These are phyloP conservation scores for Colletotrichum tofieldiae DNA, from an alignment of 2,329 filamentous ascomycete species.

Conservation along the genomic window DNA sequence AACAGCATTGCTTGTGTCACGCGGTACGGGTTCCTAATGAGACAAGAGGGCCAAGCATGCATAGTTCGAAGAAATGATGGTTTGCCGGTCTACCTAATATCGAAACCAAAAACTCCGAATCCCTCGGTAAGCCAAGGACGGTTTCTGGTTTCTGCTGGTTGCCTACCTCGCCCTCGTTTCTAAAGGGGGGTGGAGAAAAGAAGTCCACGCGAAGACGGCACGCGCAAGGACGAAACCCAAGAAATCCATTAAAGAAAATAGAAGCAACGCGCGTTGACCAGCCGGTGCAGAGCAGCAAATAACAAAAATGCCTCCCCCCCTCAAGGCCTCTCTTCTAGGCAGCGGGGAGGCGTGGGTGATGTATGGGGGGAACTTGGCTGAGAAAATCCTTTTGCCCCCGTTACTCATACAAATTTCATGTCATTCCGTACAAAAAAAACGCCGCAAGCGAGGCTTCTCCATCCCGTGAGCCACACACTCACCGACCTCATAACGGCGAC, in stretches of 20 bases:
- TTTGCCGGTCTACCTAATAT: constrained; percentile 26
- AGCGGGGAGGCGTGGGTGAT: not conserved
- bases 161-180: constrained; percentile 13
- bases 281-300: constrained; percentile 5
- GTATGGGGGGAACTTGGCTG: not conserved
- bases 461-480: not conserved
- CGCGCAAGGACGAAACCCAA: not conserved
- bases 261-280: constrained; percentile 8
- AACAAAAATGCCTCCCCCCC: not conserved
- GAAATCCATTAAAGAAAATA: not conserved
- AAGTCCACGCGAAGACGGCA: constrained; percentile 9
- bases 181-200: not conserved
- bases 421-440: constrained; percentile 32
- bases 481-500: constrained; percentile 10
- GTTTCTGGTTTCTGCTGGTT: constrained; percentile 17
- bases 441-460: constrained; percentile 1
- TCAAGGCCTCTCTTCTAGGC: not conserved
- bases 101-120: constrained; percentile 30
- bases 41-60: not conserved
- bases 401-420: constrained; percentile 42
- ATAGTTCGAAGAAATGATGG: not conserved
- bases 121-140: constrained; percentile 28
- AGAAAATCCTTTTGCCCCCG: constrained; percentile 5
- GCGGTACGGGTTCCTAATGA: not conserved
- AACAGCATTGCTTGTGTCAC: not conserved